Evolutionary conservation across 1,284 basidiomycete genomes (phyloP), one percentile per base, ranked within the genome.

Genomic region (Mixia osmundae): DNA sequence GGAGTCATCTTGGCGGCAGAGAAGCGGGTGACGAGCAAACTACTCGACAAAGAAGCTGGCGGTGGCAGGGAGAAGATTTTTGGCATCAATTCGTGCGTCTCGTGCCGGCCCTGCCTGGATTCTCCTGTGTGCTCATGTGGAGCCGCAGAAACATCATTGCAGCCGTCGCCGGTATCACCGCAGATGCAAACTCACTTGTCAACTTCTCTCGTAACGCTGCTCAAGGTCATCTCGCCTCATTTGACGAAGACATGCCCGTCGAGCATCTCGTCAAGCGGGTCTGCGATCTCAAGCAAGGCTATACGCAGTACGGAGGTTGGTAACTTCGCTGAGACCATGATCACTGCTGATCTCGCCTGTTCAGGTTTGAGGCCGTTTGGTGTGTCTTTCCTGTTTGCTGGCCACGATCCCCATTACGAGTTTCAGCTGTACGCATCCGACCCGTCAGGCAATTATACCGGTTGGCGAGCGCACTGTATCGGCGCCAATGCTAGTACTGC

Each of bases 351-450:
- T 24, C 27, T 26, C 29, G 23, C 31, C 22, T 24, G 35, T 9
- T 12, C 48, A 82, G 79, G 85, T 64, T 71, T 97, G 23, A 79
- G 89, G 41, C 89, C 89, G 18, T 97, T 95, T 56, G 91, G 89
- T 51, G 91, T 97, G 14, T 89, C 85, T 20, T 65, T 97, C 37
- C 69, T 97, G 32, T 95, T 95, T 49, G 85, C 89, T 11, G 89
- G 89, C 25, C 85, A 85, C 56, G 91, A 97, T 60, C 72, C 82
- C 34, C 79, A 94, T 54, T 83, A 95, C 58, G 63, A 74, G 40
- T 95, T 97, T 69, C 89, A 97, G 57, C 69, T 97, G 20, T 97
- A 97, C 64, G 85, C 94, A 57, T 89, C 83, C 11, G 89, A 97
- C 57, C 89, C 91, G 2, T 91, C 83, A 31, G 89, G 89, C 10